Percentiles rank a stretch among this genome's conserved stretches.
phyloP scores from a whole-genome alignment of 805 yeast species.

The Candida suzukii region DNA sequence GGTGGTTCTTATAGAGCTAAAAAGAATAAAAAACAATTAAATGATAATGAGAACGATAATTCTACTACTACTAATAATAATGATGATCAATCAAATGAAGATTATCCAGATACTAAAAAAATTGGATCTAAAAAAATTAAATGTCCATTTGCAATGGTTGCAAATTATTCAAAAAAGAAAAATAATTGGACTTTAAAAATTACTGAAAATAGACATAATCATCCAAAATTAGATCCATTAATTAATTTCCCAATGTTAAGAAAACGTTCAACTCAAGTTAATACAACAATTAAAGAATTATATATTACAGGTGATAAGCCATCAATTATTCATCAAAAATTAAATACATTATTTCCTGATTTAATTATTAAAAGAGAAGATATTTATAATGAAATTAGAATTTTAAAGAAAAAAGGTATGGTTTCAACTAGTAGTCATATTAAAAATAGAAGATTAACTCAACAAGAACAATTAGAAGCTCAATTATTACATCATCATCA shows the following conservation, averaged over 20 bases:
- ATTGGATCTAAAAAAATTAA: slow-evolving; percentile 41
- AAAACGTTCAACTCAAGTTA: slow-evolving; percentile 45
- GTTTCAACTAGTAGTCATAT: slow-evolving; percentile 22
- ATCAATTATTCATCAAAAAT: slow-evolving; percentile 43
- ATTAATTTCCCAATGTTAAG: slow-evolving; percentile 51
- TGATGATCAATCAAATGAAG: slow-evolving; percentile 9
- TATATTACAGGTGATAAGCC: slow-evolving; percentile 53
- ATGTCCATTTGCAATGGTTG: slow-evolving; percentile 57
- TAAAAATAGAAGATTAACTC: slow-evolving; percentile 18
- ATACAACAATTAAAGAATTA: slow-evolving; percentile 41
- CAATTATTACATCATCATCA: slow-evolving; percentile 1
- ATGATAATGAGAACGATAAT: not conserved
- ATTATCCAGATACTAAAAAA: slow-evolving; percentile 12
- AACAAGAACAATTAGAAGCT: slow-evolving; percentile 10
- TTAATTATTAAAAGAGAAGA: slow-evolving; percentile 50
- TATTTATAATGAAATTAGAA: slow-evolving; percentile 50
- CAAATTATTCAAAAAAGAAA: slow-evolving; percentile 41
- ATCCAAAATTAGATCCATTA: slow-evolving; percentile 49
- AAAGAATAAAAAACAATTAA: slow-evolving; percentile 20
- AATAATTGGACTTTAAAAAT: slow-evolving; percentile 46
- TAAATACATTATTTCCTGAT: slow-evolving; percentile 44
- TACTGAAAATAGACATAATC: slow-evolving; percentile 51
- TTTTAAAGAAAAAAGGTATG: slow-evolving; percentile 41
- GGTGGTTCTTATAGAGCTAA: slow-evolving; percentile 52
- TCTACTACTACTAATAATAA: slow-evolving; percentile 13